These are phyloP conservation scores for Chrysanthemum lavandulifolium DNA, from an alignment of 129 eudicot genomes.

Conservation along the genomic window DNA sequence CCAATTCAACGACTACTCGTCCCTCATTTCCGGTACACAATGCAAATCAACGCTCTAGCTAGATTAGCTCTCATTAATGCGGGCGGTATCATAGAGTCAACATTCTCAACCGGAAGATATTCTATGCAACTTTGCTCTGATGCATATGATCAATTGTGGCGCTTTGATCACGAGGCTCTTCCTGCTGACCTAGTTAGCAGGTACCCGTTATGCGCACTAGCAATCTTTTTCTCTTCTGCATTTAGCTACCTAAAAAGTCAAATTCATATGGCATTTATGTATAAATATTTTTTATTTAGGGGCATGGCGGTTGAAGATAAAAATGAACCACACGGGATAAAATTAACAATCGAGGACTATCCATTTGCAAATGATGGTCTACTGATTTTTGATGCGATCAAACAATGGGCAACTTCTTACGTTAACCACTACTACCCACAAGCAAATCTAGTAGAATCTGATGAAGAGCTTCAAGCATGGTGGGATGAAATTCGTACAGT, in stretches of 20 bases:
- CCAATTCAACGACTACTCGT: conserved; percentile 55
- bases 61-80: conserved; percentile 54
- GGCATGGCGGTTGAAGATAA: conserved; percentile 58
- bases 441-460: conserved; percentile 23
- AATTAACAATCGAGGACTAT: conserved; percentile 45
- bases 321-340: conserved; percentile 33
- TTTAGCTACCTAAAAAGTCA: background rate
- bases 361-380: conserved; percentile 55
- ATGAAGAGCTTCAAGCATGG: conserved; percentile 44
- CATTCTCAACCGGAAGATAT: conserved; percentile 61
- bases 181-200: conserved; percentile 69
- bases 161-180: conserved; percentile 62
- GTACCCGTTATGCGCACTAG: conserved; percentile 19
- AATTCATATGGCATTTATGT: background rate
- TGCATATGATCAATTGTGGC: conserved; percentile 63
- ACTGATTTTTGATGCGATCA: conserved; percentile 43
- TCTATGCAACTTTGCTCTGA: conserved; percentile 62
- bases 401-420: conserved; percentile 42
- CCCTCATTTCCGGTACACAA: conserved; percentile 80
- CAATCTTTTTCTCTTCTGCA: background rate
- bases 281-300: conserved; percentile 15
- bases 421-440: conserved; percentile 36
- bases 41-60: conserved; percentile 79
- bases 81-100: conserved; percentile 55
- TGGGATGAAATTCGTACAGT: conserved; percentile 48